Evolutionary conservation across 1,284 basidiomycete genomes (phyloP).

Genomic region (Pascua sp.): DNA sequence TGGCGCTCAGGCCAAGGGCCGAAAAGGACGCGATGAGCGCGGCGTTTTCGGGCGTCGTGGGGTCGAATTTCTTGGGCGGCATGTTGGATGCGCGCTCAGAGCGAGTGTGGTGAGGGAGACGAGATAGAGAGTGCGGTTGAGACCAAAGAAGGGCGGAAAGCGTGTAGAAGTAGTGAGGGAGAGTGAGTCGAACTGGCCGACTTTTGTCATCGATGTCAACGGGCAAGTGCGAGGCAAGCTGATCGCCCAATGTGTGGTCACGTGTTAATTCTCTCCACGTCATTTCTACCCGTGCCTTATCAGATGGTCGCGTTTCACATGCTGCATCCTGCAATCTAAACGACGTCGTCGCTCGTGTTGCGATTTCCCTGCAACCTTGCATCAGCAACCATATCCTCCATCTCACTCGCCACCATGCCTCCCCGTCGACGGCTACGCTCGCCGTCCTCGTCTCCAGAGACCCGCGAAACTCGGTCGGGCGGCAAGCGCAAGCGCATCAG

Average conservation of each 20-base stretch:
- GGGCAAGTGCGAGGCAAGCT: background rate
- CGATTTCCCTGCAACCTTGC: too few relatives aligned
- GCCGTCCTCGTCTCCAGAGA: too few relatives aligned
- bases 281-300: background rate
- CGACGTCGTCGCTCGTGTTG: too few relatives aligned
- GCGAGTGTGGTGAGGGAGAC: background rate
- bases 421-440: too few relatives aligned
- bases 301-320: background rate
- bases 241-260: background rate
- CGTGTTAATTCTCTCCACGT: background rate
- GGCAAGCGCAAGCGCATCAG: too few relatives aligned
- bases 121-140: background rate
- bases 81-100: slow-evolving; percentile 30
- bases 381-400: too few relatives aligned
- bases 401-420: too few relatives aligned
- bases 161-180: background rate
- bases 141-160: background rate
- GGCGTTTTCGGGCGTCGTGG: slow-evolving; percentile 51
- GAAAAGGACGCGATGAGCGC: slow-evolving; percentile 67
- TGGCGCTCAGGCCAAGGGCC: slow-evolving; percentile 70
- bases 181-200: background rate
- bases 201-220: background rate
- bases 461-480: too few relatives aligned
- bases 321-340: background rate
- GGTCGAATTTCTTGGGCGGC: slow-evolving; percentile 54